Conservation (phyloP, 2,329 filamentous ascomycete species). For the Periconia sp. region DNA sequence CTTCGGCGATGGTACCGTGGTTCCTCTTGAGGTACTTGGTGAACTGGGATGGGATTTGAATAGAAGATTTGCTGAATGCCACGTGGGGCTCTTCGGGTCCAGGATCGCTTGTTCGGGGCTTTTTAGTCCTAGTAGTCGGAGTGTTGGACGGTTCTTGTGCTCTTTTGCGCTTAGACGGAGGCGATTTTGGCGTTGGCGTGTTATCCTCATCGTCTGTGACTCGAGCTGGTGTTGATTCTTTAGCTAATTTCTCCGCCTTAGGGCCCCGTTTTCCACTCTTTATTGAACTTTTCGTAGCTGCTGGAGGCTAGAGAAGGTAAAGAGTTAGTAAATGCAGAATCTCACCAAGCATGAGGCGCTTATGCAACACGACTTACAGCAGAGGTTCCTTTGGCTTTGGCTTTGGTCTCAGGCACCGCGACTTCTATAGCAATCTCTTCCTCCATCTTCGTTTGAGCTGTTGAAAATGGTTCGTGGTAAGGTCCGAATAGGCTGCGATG, state of each 20-base stretch:
- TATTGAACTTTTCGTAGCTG: background rate
- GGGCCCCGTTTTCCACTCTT: conserved; percentile 3
- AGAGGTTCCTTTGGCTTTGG: too few relatives aligned
- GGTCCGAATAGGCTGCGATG: conserved; percentile 11
- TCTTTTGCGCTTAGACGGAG: background rate
- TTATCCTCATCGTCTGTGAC: background rate
- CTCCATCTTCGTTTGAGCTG: conserved; percentile 14
- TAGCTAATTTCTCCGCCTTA: conserved; percentile 10
- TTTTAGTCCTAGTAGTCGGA: conserved; percentile 12
- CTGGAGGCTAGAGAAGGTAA: background rate
- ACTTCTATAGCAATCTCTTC: background rate
- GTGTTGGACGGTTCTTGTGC: background rate
- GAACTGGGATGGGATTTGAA: conserved; percentile 18
- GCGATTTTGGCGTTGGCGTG: background rate
- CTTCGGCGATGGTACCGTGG: conserved; percentile 29
- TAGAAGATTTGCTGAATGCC: conserved; percentile 36
- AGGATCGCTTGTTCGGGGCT: conserved; percentile 6
- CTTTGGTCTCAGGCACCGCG: background rate
- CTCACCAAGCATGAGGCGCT: background rate
- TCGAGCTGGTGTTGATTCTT: conserved; percentile 12
- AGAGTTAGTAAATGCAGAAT: background rate
- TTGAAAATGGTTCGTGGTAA: conserved; percentile 4
- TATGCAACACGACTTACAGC: background rate
- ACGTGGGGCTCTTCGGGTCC: conserved; percentile 20
- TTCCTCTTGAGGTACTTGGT: conserved; percentile 40